Evolutionary conservation across 148 eudicot species (phyloP), one percentile per base, ranked within the genome.

Genomic region (Chenopodium suecicum): DNA sequence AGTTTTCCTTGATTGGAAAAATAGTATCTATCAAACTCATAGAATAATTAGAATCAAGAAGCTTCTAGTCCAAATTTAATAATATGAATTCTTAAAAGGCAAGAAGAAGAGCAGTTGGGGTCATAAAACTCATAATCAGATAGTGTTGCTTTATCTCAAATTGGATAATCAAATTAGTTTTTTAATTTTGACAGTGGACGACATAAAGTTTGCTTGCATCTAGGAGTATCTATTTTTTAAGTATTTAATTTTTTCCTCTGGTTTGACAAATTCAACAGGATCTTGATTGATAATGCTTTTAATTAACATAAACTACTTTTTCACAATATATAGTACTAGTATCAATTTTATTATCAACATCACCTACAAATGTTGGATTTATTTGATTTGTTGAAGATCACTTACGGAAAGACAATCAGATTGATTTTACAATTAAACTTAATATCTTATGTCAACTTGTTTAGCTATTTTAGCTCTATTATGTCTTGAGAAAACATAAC

Each of bases 111-210:
- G 70, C 17, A 62, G 82, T 73, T 80, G 73, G 25, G 52, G 34
- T 11, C 44, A 6, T 41, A 41, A 34, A 41, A 41, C 44, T 50
- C 14, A 81, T 81, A 47, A 81, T 64, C 72, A 73, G 62, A 80
- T 60, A 4, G 54, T 79, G 58, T 16, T 63, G 78, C 77, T 75
- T 80, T 80, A 64, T 74, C 83, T 73, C 2, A 56, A 71, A 25
- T 81, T 31, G 56, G 79, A 74, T 81, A 74, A 44, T 29, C 19
- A 74, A 19, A 5, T 25, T 29, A 62, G 65, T 10, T 66, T 23
- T 11, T 22, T 20, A 8, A 41, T 41, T 41, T 41, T 22, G 29
- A 23, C 52, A 72, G 23, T 72, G 75, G 75, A n/a, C 54, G 56
- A 72, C 75, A 44, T 72, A 46, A 41, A 72, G 16, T 46, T 72